Evolutionary conservation across 2,329 filamentous ascomycete species (phyloP), one percentile per base, ranked within the genome.

Genomic region (Penicillium paneum): DNA sequence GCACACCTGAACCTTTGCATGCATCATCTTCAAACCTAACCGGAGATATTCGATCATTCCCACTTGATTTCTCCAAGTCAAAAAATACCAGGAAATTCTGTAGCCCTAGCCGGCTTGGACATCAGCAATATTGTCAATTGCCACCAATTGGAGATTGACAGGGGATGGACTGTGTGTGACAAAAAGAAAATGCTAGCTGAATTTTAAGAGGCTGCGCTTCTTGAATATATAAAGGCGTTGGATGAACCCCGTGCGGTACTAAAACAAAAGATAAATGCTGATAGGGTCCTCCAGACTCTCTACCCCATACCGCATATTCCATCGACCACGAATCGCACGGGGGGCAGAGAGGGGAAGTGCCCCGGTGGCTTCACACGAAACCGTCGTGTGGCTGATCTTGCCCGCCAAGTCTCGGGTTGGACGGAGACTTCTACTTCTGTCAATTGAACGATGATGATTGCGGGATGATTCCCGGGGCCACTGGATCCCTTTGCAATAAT

Each of bases 361-460:
- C 43, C 45, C 39, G 51, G 59, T 64, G 57, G 59, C 60, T 63
- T 56, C 54, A 55, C 48, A 42, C 52, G 51, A 45, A 58, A 58
- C 46, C 36, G 29, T 56, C 32, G 39, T 58, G 62, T 62, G 61
- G 62, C 61, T 64, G 59, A 57, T 41, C 49, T 63, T 58, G 56
- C 44, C 58, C 46, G 58, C 57, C 57, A 59, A 60, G 61, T 58
- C 50, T 62, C 58, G 60, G 61, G 56, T 62, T 61, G 52, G 54
- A 61, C 60, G 58, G 61, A 54, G 45, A 41, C 28, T 51, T 24
- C 39, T 55, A 44, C 38, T 36, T 49, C 21, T 50, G 54, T 53
- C 48, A 51, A 29, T 44, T 43, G 38, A 56, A 58, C 56, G n/a
- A 39, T 44, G 28, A n/a, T 50, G 42, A 36, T 52, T 58, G 58